Evolutionary conservation across 73 alveolate genomes (phyloP), one percentile per base, ranked within the genome.

Genomic region (Paramecium tetraurelia): DNA sequence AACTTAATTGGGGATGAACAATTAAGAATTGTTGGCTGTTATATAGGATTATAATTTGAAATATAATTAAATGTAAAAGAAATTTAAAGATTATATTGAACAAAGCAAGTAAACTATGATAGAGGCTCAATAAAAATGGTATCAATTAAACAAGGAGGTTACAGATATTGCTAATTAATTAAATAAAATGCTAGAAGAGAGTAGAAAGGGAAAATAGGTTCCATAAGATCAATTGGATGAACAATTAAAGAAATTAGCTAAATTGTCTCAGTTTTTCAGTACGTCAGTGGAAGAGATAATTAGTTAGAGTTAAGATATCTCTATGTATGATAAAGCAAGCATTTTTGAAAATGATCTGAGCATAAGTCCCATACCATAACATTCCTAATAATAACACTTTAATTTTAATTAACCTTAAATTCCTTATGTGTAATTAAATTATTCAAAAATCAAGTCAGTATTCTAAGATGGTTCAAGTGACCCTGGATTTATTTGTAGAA

Each of bases 51-150:
- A 57, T 69, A 88, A 88, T 69, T 33, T 58, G 84, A 87, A 70
- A 48, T 63, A 63, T 41, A 46, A 63, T 77, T 76, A 71, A 43
- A 83, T 89, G 94, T 48, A 89, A 53, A 89, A 29, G 75, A 77
- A 40, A 31, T 89, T 89, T 46, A 77, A 46, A 44, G 87, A 70
- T 89, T 69, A 24, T 38, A 70, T 46, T 4, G 87, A 46, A 59
- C 93, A 95, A 68, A 92, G 97, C 24, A 92, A 93, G 44, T 24
- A 90, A 57, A 94, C 98, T 5, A 86, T 96, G 53, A 93, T 96
- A 16, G 98, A 96, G 85, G 93, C 96, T 20, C 93, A 97, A 76
- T 44, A 95, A 41, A 96, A 96, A 76, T 96, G 99, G 98, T 94
- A 96, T 33, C 71, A 86, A 31, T 93, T 93, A 50, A 86, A 96